A percentile compares a stretch with the other conserved stretches of the same genome.
Conservation (phyloP, 257 asterid genomes). For the Cynanchum wilfordii region DNA sequence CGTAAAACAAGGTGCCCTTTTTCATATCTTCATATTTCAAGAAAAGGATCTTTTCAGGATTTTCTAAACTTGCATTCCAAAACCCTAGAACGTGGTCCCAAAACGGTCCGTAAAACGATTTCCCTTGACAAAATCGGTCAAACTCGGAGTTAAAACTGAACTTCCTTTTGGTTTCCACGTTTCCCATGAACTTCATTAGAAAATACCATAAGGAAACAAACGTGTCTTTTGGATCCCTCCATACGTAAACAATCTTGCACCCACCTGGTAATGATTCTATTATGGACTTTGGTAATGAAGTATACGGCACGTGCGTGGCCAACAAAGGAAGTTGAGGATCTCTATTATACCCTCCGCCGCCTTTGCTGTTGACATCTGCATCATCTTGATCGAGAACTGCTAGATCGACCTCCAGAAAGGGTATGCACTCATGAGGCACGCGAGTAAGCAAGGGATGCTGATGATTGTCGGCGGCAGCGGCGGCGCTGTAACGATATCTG, state of each 20-base stretch:
- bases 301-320: constrained; percentile 32
- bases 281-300: not conserved
- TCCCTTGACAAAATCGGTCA: constrained; percentile 1
- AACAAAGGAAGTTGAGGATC: not conserved
- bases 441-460: constrained; percentile 1
- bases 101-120: not conserved
- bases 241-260: not conserved
- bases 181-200: not conserved
- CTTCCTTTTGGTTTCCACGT: not conserved
- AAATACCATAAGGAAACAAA: constrained; percentile 32
- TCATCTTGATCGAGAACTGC: constrained; percentile 13
- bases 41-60: not conserved
- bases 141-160: not conserved
- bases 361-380: too few species aligned
- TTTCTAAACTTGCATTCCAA: constrained; percentile 14
- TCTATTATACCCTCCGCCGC: not conserved
- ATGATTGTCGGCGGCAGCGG: not conserved
- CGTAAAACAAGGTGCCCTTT: not conserved
- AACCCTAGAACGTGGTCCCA: constrained; percentile 21
- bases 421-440: constrained; percentile 28
- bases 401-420: constrained; percentile 28
- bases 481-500: constrained; percentile 2
- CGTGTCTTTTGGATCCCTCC: constrained; percentile 35
- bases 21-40: constrained; percentile 9
- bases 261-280: too few species aligned